A percentile compares a stretch with the other conserved stretches of the same genome.
phyloP scores from a whole-genome alignment of 441 rosid species.

The Pelargonium fulgidum region DNA sequence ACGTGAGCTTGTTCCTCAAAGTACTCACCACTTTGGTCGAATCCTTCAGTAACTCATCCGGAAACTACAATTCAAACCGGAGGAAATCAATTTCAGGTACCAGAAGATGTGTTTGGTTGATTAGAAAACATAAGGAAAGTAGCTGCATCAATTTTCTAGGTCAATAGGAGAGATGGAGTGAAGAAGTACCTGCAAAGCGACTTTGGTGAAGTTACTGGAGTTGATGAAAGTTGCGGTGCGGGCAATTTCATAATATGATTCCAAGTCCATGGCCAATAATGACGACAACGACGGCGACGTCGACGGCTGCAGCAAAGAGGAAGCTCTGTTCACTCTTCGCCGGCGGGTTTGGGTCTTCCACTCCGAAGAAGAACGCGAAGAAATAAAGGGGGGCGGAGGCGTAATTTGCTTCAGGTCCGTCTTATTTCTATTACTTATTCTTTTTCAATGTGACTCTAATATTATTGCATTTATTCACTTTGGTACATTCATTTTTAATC shows the following conservation, averaged over 20 bases:
- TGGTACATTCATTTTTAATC: background rate
- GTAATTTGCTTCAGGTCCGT: background rate
- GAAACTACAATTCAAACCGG: slow-evolving; percentile 45
- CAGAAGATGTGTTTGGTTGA: background rate
- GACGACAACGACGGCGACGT: background rate
- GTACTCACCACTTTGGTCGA: slow-evolving; percentile 49
- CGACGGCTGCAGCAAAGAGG: background rate
- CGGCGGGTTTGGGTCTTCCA: background rate
- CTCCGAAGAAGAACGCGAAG: background rate
- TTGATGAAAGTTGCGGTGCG: slow-evolving; percentile 56
- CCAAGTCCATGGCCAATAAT: slow-evolving; percentile 40
- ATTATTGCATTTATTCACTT: background rate
- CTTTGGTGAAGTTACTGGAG: slow-evolving; percentile 46
- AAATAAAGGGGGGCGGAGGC: background rate
- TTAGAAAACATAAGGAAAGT: background rate
- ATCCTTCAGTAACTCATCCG: slow-evolving; percentile 71
- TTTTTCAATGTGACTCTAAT: background rate
- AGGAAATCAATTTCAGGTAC: slow-evolving; percentile 2
- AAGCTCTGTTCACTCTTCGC: background rate
- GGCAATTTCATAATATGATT: slow-evolving; percentile 50
- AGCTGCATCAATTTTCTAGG: background rate
- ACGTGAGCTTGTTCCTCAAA: slow-evolving; percentile 35
- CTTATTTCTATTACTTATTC: background rate
- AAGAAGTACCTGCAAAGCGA: slow-evolving; percentile 62
- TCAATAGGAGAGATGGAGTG: background rate